Evolutionary conservation across 1,284 basidiomycete species (phyloP).

Genomic region (Takashimella tepidaria): DNA sequence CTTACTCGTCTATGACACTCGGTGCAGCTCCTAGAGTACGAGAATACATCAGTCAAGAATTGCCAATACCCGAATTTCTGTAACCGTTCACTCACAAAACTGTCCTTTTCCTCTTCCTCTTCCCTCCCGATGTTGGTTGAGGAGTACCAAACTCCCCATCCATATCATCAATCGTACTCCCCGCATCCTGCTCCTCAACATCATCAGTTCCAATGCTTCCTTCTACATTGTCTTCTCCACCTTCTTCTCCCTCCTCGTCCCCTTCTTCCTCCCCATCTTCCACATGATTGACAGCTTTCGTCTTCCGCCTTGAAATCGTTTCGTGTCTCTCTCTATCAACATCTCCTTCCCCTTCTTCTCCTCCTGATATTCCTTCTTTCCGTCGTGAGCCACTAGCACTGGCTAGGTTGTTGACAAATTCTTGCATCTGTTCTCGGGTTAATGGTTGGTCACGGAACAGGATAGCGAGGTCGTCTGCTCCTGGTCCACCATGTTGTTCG

Average conservation of each 20-base stretch:
- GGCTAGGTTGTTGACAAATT: slow-evolving; percentile 27
- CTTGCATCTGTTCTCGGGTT: slow-evolving; percentile 32
- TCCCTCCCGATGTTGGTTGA: slow-evolving; percentile 15
- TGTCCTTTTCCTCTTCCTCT: slow-evolving; percentile 41
- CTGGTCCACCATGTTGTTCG: not conserved
- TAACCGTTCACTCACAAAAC: slow-evolving; percentile 27
- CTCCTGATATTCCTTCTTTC: slow-evolving; percentile 8
- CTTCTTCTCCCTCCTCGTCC: slow-evolving; percentile 5
- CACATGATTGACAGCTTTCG: not conserved
- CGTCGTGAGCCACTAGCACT: slow-evolving; percentile 5
- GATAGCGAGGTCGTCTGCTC: slow-evolving; percentile 9
- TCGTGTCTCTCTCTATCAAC: too few relatives aligned
- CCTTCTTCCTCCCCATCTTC: not conserved
- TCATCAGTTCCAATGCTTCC: slow-evolving; percentile 2
- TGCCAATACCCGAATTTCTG: not conserved
- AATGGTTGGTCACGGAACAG: slow-evolving; percentile 14
- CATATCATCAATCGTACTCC: not conserved
- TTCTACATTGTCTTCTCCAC: slow-evolving; percentile 4
- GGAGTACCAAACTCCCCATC: not conserved
- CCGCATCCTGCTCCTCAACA: not conserved
- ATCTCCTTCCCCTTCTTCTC: slow-evolving; percentile 4
- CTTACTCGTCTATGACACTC: slow-evolving; percentile 46
- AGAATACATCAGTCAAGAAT: not conserved
- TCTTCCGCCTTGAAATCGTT: too few relatives aligned
- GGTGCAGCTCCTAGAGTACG: slow-evolving; percentile 33